Evolutionary conservation across 345 rosid species (phyloP), one percentile per base, ranked within the genome.

Genomic region (Camelina sativa): DNA sequence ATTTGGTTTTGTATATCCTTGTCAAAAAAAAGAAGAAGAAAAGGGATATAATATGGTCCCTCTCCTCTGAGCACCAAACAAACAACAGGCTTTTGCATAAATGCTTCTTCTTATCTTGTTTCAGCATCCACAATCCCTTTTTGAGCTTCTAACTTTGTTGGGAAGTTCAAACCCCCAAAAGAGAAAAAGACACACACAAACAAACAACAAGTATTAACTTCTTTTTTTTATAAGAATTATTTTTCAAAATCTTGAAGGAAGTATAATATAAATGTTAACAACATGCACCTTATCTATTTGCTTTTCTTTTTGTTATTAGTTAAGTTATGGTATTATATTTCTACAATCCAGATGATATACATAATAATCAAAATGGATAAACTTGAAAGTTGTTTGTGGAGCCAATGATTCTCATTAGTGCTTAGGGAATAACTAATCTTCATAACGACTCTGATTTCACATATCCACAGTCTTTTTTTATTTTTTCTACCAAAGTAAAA

Each of bases 81-180:
- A 54, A 30, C 57, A 68, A 69, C 67, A 79, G 57, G 74, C 81
- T 72, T 72, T 72, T 52, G 69, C 62, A 67, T 79, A 68, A 79
- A 79, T 73, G 79, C 79, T 79, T 74, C 56, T 56, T 68, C 75
- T 68, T 59, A 56, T 37, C 67, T 63, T 48, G 73, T 58, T 28
- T 60, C 62, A 48, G 73, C 37, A 65, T 30, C 41, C 62, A 58
- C 73, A 43, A 62, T 20, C 55, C 69, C 62, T 71, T 77, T 77
- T 66, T 59, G 72, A 77, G 81, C 77, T 72, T 65, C 48, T 23
- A 43, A 72, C 72, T 77, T 71, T 71, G 68, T 78, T 66, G 77
- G 73, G 73, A 72, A 78, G 34, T 77, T 77, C 72, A 72, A 65
- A 51, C 52, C 8, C 66, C 20, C 15, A 59, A 59, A 54, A 47